A percentile compares a stretch with the other conserved stretches of the same genome.
These are phyloP conservation scores for Chaetothyriales sp. DNA, from an alignment of 2,329 filamentous ascomycete species.

Conservation along the genomic window DNA sequence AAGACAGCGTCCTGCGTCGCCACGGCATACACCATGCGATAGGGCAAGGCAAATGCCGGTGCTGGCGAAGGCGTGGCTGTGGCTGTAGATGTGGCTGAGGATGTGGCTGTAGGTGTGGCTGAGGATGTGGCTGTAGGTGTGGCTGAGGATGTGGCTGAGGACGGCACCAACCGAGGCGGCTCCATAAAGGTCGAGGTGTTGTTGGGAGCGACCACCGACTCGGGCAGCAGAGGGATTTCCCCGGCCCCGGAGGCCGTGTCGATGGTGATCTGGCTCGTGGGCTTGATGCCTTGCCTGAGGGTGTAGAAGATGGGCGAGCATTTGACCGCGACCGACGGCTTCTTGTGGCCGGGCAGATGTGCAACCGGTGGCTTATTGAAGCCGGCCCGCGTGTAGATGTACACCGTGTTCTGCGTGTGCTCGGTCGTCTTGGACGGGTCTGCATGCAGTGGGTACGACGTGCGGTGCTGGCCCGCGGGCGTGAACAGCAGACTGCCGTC, in stretches of 20 bases:
- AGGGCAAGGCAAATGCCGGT: conserved; percentile 67
- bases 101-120: too few species aligned
- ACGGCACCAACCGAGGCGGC: conserved; percentile 47
- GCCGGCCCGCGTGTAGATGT: conserved; percentile 90
- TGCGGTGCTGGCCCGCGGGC: conserved; percentile 89
- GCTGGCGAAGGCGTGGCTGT: conserved; percentile 42
- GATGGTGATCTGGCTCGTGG: conserved; percentile 81
- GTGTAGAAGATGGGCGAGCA: conserved; percentile 87
- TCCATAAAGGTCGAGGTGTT: conserved; percentile 64
- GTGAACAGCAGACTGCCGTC: conserved; percentile 90
- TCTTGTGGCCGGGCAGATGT: conserved; percentile 92
- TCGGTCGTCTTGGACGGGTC: conserved; percentile 61
- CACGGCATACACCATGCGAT: conserved; percentile 91
- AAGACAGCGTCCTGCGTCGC: conserved; percentile 92
- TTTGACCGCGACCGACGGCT: conserved; percentile 87
- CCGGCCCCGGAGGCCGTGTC: conserved; percentile 76
- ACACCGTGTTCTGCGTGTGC: conserved; percentile 91
- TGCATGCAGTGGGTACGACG: conserved; percentile 52
- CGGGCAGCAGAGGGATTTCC: conserved; percentile 72
- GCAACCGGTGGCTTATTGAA: conserved; percentile 94
- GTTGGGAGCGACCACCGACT: conserved; percentile 51
- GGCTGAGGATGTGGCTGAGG: too few species aligned
- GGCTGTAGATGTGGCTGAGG: too few species aligned
- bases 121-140: too few species aligned
- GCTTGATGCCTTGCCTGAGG: conserved; percentile 51